These are phyloP conservation scores for Geosmithia flava DNA, from an alignment of 2,329 filamentous ascomycete genomes.

Conservation along the genomic window DNA sequence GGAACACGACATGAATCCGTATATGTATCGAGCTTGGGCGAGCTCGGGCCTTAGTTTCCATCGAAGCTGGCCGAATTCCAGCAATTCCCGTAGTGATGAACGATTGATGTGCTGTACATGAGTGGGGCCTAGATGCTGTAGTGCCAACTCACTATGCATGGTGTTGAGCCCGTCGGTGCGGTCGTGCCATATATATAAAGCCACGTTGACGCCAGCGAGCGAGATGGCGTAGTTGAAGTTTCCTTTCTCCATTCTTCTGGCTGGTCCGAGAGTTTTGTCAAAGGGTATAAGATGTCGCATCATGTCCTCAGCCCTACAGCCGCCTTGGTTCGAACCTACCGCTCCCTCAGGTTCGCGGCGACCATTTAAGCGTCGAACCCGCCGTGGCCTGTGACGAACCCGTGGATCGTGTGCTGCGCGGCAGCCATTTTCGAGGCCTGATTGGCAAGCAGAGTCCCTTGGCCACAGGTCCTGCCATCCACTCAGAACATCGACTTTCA, in stretches of 20 bases:
- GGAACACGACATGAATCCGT: neutral
- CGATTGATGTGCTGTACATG: slow-evolving; percentile 10
- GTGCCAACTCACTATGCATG: slow-evolving; percentile 7
- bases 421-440: slow-evolving; percentile 6
- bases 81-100: neutral
- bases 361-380: neutral
- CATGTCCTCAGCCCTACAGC: neutral
- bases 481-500: slow-evolving; percentile 3
- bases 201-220: neutral
- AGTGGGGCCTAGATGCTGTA: slow-evolving; percentile 8
- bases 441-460: slow-evolving; percentile 10
- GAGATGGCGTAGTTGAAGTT: neutral
- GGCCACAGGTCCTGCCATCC: slow-evolving; percentile 4
- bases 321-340: neutral
- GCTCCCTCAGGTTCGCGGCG: neutral
- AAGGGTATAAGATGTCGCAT: neutral
- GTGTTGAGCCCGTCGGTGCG: neutral
- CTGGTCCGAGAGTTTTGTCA: neutral
- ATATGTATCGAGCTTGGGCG: neutral
- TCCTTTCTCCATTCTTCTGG: neutral
- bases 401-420: slow-evolving; percentile 12
- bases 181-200: slow-evolving; percentile 1
- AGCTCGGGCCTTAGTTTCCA: neutral
- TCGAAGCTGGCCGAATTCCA: neutral
- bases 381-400: slow-evolving; percentile 9